These are phyloP conservation scores for Penicillium brasilianum DNA, from an alignment of 2,329 filamentous ascomycete species.

Conservation along the genomic window DNA sequence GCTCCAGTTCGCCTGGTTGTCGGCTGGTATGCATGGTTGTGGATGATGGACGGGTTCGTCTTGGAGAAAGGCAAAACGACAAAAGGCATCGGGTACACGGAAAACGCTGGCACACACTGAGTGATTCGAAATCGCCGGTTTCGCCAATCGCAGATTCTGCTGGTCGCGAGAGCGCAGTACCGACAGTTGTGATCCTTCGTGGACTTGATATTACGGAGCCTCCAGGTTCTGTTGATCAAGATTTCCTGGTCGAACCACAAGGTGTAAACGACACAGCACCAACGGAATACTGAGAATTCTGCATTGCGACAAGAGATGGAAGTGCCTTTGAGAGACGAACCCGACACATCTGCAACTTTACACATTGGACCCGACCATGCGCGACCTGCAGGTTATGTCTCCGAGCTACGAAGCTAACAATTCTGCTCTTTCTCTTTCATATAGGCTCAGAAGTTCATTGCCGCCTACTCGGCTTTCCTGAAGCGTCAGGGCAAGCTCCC, in stretches of 20 bases:
- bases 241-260: neutral
- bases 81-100: constrained; percentile 10
- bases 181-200: neutral
- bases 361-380: constrained; percentile 20
- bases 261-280: constrained; percentile 2
- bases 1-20: constrained; percentile 21
- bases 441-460: constrained; percentile 71
- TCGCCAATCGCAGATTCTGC: constrained; percentile 1
- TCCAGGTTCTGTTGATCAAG: neutral
- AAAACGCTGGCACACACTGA: neutral
- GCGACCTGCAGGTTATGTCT: constrained; percentile 9
- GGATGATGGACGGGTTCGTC: constrained; percentile 27
- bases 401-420: constrained; percentile 25
- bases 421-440: constrained; percentile 22
- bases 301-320: constrained; percentile 21
- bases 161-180: neutral
- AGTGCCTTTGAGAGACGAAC: constrained; percentile 26
- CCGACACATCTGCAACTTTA: constrained; percentile 27
- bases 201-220: constrained; percentile 1
- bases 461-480: constrained; percentile 70
- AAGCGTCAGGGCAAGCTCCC: constrained; percentile 74
- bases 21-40: constrained; percentile 24
- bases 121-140: neutral
- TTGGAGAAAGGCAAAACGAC: constrained; percentile 21
- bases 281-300: constrained; percentile 8